Percentiles rank a stretch among this genome's conserved stretches.
These are phyloP conservation scores for Gnomoniopsis smithogilvyi DNA, from an alignment of 2,329 filamentous ascomycete species.

Conservation along the genomic window DNA sequence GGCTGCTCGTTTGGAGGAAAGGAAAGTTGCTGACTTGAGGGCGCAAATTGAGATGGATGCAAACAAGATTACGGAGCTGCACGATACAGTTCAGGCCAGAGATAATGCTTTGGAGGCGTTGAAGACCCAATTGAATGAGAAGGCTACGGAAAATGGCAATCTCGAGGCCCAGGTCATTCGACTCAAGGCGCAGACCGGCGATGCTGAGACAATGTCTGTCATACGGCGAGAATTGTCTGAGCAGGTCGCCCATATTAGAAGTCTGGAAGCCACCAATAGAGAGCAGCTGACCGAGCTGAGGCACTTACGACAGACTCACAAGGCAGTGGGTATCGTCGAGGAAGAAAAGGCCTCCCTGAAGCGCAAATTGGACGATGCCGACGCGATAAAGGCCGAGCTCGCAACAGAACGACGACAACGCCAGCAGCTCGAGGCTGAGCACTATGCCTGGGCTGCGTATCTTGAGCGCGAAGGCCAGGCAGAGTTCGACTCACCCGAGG, in stretches of 20 bases:
- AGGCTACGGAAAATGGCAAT: conserved; percentile 67
- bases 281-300: conserved; percentile 79
- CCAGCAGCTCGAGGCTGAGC: conserved; percentile 85
- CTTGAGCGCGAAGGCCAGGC: conserved; percentile 68
- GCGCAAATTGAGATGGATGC: conserved; percentile 45
- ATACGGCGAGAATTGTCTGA: conserved; percentile 87
- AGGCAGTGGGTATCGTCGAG: conserved; percentile 89
- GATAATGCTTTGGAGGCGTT: conserved; percentile 55
- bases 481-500: conserved; percentile 85
- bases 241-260: conserved; percentile 87
- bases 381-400: conserved; percentile 71
- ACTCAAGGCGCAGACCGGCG: conserved; percentile 81
- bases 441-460: conserved; percentile 81
- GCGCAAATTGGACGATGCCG: conserved; percentile 71
- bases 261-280: conserved; percentile 74
- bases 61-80: conserved; percentile 53
- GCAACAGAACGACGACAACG: conserved; percentile 77
- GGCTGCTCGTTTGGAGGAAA: conserved; percentile 60
- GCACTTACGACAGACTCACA: conserved; percentile 75
- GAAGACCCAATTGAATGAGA: conserved; percentile 65
- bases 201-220: conserved; percentile 79
- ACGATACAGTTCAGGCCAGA: conserved; percentile 54
- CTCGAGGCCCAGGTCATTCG: conserved; percentile 81
- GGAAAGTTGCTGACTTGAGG: conserved; percentile 52
- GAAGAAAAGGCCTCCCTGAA: conserved; percentile 89